Conservation (phyloP, 2,329 filamentous ascomycete genomes). For the Boeremia exigua region DNA sequence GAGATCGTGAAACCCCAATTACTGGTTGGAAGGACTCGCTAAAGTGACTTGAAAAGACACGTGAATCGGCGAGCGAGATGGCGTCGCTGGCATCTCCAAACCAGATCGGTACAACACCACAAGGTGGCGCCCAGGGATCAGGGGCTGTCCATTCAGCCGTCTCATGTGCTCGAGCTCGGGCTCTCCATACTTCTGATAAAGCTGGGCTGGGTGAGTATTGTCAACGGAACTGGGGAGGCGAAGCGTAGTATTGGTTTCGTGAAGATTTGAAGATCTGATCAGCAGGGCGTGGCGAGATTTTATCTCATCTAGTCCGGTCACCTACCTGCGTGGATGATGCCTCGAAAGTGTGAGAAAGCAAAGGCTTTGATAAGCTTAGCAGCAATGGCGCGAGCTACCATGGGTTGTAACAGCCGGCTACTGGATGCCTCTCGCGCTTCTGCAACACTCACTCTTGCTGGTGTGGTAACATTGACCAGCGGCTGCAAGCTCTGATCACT, state of each 20-base stretch:
- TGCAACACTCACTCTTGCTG: slow-evolving; percentile 34
- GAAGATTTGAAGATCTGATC: slow-evolving; percentile 16
- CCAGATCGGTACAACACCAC: slow-evolving; percentile 19
- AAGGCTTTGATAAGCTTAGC: slow-evolving; percentile 18
- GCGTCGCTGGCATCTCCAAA: slow-evolving; percentile 10
- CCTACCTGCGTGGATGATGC: slow-evolving; percentile 20
- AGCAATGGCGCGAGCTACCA: slow-evolving; percentile 18
- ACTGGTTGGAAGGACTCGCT: slow-evolving; percentile 18
- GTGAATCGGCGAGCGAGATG: slow-evolving; percentile 9
- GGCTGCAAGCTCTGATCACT: too few relatives aligned
- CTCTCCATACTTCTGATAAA: slow-evolving; percentile 15
- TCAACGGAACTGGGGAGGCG: slow-evolving; percentile 14
- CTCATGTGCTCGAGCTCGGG: slow-evolving; percentile 11
- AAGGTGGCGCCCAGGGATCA: slow-evolving; percentile 18
- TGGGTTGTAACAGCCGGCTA: slow-evolving; percentile 9
- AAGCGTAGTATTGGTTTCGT: slow-evolving; percentile 18
- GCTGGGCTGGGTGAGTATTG: slow-evolving; percentile 9
- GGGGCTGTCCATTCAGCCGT: slow-evolving; percentile 14
- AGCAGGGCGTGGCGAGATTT: not conserved
- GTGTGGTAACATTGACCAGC: slow-evolving; percentile 42
- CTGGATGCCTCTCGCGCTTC: slow-evolving; percentile 15
- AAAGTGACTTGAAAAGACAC: slow-evolving; percentile 17
- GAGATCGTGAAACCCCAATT: slow-evolving; percentile 5
- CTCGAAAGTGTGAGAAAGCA: slow-evolving; percentile 18
- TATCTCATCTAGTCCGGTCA: not conserved